Evolutionary conservation across 1,139 yeast species (phyloP).

Genomic region (Geotrichum armillariae): DNA sequence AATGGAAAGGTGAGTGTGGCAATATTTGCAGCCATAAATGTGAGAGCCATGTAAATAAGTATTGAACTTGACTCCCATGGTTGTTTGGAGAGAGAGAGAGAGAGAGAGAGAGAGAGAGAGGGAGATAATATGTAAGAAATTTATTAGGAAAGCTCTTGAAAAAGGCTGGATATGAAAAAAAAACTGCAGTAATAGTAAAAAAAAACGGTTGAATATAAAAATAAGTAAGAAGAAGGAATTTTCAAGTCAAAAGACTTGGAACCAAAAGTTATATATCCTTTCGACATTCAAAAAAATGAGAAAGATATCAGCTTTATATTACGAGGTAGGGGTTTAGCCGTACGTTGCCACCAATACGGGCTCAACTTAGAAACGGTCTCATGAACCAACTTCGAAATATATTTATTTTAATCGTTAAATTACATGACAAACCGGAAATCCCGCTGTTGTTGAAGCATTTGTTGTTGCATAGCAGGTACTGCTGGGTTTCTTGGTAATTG

Average conservation of each 20-base stretch:
- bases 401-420: not conserved
- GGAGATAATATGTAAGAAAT: not conserved
- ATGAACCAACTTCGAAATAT: not conserved
- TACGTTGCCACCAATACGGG: no score
- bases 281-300: no score
- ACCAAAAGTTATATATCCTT: no score
- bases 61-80: conserved; percentile 41
- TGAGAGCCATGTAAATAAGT: conserved; percentile 35
- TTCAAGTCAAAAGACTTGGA: no score
- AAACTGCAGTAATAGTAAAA: no score
- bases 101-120: not conserved
- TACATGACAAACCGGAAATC: conserved; percentile 10
- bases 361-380: no score
- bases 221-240: no score
- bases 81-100: conserved; percentile 27
- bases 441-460: not conserved
- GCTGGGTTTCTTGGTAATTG: not conserved
- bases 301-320: no score
- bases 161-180: no score
- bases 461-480: not conserved
- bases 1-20: conserved; percentile 43
- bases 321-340: no score
- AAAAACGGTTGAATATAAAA: no score
- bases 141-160: no score
- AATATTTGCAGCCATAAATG: conserved; percentile 42